Conservation (phyloP, 495 filamentous ascomycete genomes). For the Tuber microsphaerosporum region DNA sequence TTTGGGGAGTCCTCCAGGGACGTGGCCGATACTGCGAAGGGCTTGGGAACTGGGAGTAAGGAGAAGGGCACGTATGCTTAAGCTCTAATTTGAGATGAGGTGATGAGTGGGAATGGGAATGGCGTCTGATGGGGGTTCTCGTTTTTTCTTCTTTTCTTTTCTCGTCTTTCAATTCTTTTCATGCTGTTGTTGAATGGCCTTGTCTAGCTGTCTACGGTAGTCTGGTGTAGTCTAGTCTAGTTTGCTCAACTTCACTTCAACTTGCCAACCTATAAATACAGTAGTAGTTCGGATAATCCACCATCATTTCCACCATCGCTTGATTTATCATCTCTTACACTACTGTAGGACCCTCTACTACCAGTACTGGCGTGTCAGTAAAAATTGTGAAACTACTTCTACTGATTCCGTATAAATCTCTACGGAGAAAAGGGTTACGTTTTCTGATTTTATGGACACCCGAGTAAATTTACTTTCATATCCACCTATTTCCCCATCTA, state of each 20-base stretch:
- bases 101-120: background rate
- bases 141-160: background rate
- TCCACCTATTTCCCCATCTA: no score
- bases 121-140: background rate
- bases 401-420: no score
- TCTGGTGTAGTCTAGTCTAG: background rate
- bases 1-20: conserved; percentile 22
- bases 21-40: conserved; percentile 16
- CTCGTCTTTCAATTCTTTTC: conserved; percentile 8
- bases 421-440: no score
- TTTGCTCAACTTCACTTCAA: conserved; percentile 20
- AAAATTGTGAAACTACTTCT: no score
- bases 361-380: no score
- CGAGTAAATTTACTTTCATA: no score
- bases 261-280: background rate
- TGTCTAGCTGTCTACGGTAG: background rate
- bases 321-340: background rate
- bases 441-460: no score
- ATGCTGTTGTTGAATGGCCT: background rate
- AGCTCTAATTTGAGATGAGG: conserved; percentile 1
- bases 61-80: conserved; percentile 18
- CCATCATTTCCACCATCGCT: background rate
- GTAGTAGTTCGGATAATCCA: background rate
- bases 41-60: conserved; percentile 10
- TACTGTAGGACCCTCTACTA: background rate